Percentiles rank a stretch among this genome's conserved stretches.
Conservation (phyloP, 148 eudicot genomes). For the Hydrangea macrophylla region DNA sequence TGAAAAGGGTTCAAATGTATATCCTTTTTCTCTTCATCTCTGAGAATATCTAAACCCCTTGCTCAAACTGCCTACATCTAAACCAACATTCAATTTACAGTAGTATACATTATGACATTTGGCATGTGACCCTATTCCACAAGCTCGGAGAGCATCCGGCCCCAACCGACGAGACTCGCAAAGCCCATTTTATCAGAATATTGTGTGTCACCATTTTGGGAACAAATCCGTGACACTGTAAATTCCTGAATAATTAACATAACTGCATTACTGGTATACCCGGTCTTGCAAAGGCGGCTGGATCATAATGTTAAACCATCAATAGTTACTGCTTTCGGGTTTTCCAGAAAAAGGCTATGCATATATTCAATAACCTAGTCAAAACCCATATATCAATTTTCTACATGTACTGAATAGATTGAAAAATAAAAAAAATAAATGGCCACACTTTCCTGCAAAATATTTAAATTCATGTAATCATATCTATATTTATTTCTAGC, state of each 20-base stretch:
- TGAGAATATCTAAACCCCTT: conserved; percentile 62
- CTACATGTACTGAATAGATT: no score
- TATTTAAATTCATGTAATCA: no score
- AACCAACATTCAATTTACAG: conserved; percentile 78
- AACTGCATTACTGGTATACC: conserved; percentile 60
- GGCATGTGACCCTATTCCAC: conserved; percentile 48
- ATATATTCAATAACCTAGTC: conserved; percentile 72
- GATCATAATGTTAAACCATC: conserved; percentile 79
- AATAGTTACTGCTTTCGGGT: conserved; percentile 48
- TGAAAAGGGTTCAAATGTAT: conserved; percentile 78
- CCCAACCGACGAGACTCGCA: conserved; percentile 57
- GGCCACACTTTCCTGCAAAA: no score
- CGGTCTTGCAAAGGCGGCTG: conserved; percentile 75
- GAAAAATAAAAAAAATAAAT: no score
- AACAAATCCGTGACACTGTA: conserved; percentile 52
- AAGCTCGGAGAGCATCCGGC: conserved; percentile 56
- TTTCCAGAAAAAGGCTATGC: conserved; percentile 73
- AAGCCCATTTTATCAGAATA: conserved; percentile 68
- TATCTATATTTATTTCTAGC: no score
- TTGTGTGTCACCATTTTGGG: conserved; percentile 70
- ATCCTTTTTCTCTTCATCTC: conserved; percentile 87
- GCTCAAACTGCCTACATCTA: conserved; percentile 44
- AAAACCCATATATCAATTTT: conserved; percentile 50
- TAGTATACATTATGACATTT: conserved; percentile 73
- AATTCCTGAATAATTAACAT: conserved; percentile 61